Conservation (phyloP, 2,329 filamentous ascomycete genomes). For the Lachnellula subtilissima region DNA sequence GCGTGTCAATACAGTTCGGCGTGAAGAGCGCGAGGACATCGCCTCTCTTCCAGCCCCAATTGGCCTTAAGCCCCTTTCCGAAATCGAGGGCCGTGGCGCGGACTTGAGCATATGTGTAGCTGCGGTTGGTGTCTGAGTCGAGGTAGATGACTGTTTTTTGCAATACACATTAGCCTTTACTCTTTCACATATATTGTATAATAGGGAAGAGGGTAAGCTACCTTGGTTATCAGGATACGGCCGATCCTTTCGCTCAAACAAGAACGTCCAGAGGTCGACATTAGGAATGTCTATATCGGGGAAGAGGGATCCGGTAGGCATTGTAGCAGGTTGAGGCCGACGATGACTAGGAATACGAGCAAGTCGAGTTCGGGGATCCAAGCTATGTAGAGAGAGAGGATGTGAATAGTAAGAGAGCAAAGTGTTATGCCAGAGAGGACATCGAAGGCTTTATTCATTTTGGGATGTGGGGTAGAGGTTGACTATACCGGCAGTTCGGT, state of each 20-base stretch:
- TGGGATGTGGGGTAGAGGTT: background rate
- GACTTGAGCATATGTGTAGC: conserved; percentile 67
- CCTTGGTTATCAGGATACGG: conserved; percentile 68
- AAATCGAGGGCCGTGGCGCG: conserved; percentile 66
- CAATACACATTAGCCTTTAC: background rate
- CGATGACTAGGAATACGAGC: conserved; percentile 21
- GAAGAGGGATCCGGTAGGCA: conserved; percentile 28
- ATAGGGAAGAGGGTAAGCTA: conserved; percentile 32
- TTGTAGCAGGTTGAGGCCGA: conserved; percentile 27
- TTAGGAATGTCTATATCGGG: conserved; percentile 60
- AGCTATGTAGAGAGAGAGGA: conserved; percentile 20
- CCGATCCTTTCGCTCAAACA: conserved; percentile 65
- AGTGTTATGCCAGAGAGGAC: conserved; percentile 23
- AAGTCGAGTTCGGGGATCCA: conserved; percentile 27
- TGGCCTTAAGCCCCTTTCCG: conserved; percentile 69
- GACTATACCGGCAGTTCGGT: too few relatives aligned
- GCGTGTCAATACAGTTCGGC: conserved; percentile 81
- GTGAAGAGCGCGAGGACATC: conserved; percentile 80
- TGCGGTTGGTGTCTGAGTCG: conserved; percentile 63
- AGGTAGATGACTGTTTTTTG: conserved; percentile 63
- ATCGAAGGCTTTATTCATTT: conserved; percentile 18
- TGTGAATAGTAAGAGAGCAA: conserved; percentile 14
- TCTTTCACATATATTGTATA: background rate
- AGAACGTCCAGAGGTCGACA: conserved; percentile 70
- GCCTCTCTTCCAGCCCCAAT: conserved; percentile 74